phyloP scores from a whole-genome alignment of 495 filamentous ascomycete species.

The Terfezia boudieri region DNA sequence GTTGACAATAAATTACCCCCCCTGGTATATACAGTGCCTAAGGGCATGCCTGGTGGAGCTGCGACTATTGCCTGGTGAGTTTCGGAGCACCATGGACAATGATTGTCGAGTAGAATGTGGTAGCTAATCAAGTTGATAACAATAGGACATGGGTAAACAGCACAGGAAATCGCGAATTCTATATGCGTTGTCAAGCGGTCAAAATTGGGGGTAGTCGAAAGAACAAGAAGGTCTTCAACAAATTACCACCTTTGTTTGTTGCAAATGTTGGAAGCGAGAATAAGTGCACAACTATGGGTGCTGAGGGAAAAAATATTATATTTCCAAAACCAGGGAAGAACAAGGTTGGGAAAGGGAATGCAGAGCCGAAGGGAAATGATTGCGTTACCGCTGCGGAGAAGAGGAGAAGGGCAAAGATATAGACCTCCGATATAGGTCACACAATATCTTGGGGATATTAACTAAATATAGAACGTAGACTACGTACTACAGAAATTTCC shows the following conservation, averaged over 20 bases:
- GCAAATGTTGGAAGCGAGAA: conserved; percentile 38
- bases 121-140: neutral
- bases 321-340: neutral
- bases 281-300: conserved; percentile 4
- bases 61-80: conserved; percentile 37
- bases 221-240: conserved; percentile 13
- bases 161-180: conserved; percentile 13
- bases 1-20: conserved; percentile 23
- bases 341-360: neutral
- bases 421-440: too few relatives aligned
- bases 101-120: neutral
- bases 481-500: too few relatives aligned
- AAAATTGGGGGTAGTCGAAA: neutral
- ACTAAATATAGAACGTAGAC: too few relatives aligned
- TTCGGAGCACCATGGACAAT: neutral
- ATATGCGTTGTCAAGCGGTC: conserved; percentile 13
- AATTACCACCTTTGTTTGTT: conserved; percentile 57
- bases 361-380: neutral
- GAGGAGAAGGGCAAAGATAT: too few relatives aligned
- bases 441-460: too few relatives aligned
- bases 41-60: conserved; percentile 9
- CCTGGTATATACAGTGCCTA: conserved; percentile 17
- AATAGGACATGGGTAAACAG: conserved; percentile 10
- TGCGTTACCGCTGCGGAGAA: too few relatives aligned
- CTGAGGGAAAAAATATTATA: conserved; percentile 3